These are phyloP conservation scores for Blepharisma japonicum DNA, from an alignment of 73 alveolate genomes.

Conservation along the genomic window DNA sequence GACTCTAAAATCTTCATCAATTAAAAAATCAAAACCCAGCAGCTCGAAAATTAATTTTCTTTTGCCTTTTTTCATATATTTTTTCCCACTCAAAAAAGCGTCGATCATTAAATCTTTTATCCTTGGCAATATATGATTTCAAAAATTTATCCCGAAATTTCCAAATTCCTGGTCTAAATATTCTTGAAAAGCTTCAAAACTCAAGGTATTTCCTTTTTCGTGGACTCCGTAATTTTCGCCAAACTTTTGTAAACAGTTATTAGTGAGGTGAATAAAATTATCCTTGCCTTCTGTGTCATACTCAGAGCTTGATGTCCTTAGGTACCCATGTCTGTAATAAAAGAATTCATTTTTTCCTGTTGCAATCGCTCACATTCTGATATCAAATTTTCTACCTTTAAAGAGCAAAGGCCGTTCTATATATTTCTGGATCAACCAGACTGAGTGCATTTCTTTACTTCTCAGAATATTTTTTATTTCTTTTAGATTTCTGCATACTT, in stretches of 20 bases:
- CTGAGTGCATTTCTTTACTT: slow-evolving; percentile 41
- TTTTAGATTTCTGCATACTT: slow-evolving; percentile 74
- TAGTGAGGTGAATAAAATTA: slow-evolving; percentile 84
- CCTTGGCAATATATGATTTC: slow-evolving; percentile 78
- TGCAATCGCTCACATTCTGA: slow-evolving; percentile 86
- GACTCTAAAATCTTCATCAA: slow-evolving; percentile 29
- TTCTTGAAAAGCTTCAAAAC: slow-evolving; percentile 67
- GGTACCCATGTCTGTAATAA: slow-evolving; percentile 77
- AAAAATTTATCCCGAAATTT: slow-evolving; percentile 60
- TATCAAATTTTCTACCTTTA: slow-evolving; percentile 88
- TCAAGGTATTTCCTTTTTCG: slow-evolving; percentile 87
- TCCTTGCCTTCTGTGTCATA: slow-evolving; percentile 60
- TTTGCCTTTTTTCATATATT: slow-evolving; percentile 55
- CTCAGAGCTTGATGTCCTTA: slow-evolving; percentile 74
- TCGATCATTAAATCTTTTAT: slow-evolving; percentile 85
- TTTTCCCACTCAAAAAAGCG: slow-evolving; percentile 66
- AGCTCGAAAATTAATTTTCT: slow-evolving; percentile 81
- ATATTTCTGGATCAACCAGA: slow-evolving; percentile 86
- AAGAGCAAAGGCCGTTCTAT: slow-evolving; percentile 86
- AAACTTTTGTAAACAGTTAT: slow-evolving; percentile 81
- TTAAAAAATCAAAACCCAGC: slow-evolving; percentile 36
- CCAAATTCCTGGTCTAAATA: slow-evolving; percentile 68
- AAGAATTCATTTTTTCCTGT: slow-evolving; percentile 64
- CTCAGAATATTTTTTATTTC: slow-evolving; percentile 65
- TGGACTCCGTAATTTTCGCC: slow-evolving; percentile 73